Evolutionary conservation across 495 filamentous ascomycete species (phyloP).

Genomic region (Haplographium delicatum): DNA sequence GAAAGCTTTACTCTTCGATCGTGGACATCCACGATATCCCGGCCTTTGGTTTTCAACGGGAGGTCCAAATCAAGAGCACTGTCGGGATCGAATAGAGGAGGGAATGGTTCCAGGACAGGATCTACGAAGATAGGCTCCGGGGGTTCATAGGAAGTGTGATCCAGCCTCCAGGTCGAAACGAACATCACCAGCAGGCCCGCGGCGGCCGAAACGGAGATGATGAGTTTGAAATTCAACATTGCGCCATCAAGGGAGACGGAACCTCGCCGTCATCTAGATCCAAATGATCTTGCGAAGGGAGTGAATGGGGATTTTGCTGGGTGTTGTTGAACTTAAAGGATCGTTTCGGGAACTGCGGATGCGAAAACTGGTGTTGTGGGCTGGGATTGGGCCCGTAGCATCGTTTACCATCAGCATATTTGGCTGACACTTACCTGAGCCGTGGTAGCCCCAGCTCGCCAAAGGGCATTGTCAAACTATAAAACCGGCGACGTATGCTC

Average conservation of each 20-base stretch:
- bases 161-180: background rate
- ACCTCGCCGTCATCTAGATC: no score
- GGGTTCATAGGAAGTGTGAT: background rate
- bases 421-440: no score
- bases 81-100: background rate
- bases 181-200: constrained; percentile 2
- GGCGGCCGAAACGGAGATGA: constrained; percentile 5
- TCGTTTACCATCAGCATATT: no score
- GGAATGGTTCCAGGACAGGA: background rate
- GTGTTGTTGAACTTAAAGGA: background rate
- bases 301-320: no score
- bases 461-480: no score
- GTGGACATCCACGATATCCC: constrained; percentile 49
- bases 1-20: constrained; percentile 49
- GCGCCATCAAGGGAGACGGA: no score
- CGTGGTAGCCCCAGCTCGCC: no score
- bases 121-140: background rate
- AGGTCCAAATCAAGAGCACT: constrained; percentile 28
- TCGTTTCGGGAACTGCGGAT: constrained; percentile 3
- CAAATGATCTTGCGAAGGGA: no score
- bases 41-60: constrained; percentile 46
- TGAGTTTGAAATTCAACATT: no score
- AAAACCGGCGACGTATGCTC: no score
- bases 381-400: background rate
- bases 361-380: background rate